Percentiles rank a stretch among this genome's conserved stretches.
phyloP scores from a whole-genome alignment of 495 filamentous ascomycete genomes.

The Xylaria scruposa region DNA sequence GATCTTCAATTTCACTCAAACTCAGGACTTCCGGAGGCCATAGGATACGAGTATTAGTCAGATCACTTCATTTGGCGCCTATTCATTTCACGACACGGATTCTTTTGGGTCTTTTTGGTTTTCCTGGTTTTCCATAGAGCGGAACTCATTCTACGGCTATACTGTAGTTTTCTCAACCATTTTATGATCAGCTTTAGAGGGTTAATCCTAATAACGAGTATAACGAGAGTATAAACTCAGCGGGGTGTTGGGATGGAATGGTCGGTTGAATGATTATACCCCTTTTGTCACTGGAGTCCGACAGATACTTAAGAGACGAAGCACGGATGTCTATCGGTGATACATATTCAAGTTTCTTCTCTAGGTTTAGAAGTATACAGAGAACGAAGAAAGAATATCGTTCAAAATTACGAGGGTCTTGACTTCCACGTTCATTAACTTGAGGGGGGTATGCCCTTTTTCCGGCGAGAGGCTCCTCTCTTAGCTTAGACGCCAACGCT shows the following conservation, averaged over 20 bases:
- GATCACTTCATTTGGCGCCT: background rate
- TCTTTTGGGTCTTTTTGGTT: background rate
- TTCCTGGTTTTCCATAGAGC: background rate
- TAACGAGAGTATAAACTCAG: background rate
- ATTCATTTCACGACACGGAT: background rate
- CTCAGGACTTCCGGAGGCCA: no score
- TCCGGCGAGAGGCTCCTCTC: background rate
- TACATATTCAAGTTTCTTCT: background rate
- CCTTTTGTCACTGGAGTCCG: background rate
- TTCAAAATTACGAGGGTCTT: background rate
- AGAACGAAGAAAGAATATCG: background rate
- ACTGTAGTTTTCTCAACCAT: background rate
- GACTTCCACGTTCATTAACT: no score
- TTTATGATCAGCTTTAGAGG: background rate
- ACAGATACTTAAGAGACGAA: background rate
- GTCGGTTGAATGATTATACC: background rate
- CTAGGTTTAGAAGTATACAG: background rate
- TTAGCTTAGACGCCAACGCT: background rate
- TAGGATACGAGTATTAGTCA: background rate
- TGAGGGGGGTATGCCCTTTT: no score
- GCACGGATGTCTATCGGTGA: background rate
- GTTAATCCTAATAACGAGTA: background rate
- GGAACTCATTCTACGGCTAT: background rate
- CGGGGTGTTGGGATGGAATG: background rate
- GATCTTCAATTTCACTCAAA: background rate